These are phyloP conservation scores for Xerocomus minutiporus DNA, from an alignment of 1,284 basidiomycete species.

Conservation along the genomic window DNA sequence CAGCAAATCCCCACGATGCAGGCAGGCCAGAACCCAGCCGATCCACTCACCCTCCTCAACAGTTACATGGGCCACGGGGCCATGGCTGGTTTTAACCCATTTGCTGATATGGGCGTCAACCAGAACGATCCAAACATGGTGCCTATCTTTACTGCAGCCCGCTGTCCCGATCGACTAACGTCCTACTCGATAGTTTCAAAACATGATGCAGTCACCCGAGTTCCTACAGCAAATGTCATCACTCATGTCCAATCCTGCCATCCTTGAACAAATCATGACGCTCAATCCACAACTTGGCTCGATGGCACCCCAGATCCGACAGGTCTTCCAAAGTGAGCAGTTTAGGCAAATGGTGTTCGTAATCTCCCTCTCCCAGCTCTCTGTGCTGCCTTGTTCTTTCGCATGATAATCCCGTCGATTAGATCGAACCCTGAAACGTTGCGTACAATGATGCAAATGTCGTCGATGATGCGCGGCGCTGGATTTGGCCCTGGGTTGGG, in stretches of 20 bases:
- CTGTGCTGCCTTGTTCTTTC: background rate
- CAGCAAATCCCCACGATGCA: conserved; percentile 74
- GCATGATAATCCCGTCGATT: background rate
- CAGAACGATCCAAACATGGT: conserved; percentile 88
- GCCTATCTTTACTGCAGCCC: conserved; percentile 20
- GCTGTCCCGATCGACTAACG: background rate
- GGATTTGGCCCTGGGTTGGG: conserved; percentile 18
- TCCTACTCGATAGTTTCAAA: conserved; percentile 54
- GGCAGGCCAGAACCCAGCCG: conserved; percentile 75
- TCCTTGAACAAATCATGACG: conserved; percentile 82
- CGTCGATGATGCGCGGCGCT: conserved; percentile 49
- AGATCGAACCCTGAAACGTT: conserved; percentile 78
- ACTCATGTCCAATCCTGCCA: conserved; percentile 73
- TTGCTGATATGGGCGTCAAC: conserved; percentile 82
- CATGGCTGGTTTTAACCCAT: conserved; percentile 83
- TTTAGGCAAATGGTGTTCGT: conserved; percentile 79
- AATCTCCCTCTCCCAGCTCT: background rate
- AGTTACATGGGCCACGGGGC: conserved; percentile 65
- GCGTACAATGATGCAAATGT: conserved; percentile 81
- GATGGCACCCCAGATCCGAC: conserved; percentile 78
- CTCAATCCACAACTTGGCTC: conserved; percentile 73
- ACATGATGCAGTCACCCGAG: conserved; percentile 79
- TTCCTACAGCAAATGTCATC: conserved; percentile 73
- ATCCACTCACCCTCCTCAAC: conserved; percentile 74
- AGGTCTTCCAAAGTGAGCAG: conserved; percentile 75